Conservation (phyloP, 345 rosid species). For the Geranium brycei region DNA sequence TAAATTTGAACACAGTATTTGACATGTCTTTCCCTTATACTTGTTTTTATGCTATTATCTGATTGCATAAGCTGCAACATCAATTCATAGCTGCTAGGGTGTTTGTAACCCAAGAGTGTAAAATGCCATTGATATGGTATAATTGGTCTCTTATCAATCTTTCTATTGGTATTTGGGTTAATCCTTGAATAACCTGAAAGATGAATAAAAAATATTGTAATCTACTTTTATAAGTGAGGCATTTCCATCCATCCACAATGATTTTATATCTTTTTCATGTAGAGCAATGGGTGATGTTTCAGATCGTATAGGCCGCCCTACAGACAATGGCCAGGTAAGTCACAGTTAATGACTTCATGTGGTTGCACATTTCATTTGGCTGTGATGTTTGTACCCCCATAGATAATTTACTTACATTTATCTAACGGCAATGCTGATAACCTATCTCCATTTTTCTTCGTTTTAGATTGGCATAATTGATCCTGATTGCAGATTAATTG, state of each 20-base stretch:
- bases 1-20: no score
- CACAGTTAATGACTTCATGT: not conserved
- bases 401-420: not conserved
- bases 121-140: no score
- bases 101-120: no score
- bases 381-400: not conserved
- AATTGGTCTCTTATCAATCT: no score
- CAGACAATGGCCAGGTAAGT: constrained; percentile 89
- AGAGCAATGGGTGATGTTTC: constrained; percentile 97
- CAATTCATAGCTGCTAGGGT: no score
- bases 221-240: not conserved
- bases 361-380: not conserved
- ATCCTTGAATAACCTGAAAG: no score
- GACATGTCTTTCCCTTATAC: no score
- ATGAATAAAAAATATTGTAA: no score
- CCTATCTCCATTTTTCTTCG: not conserved
- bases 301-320: constrained; percentile 79
- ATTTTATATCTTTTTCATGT: constrained; percentile 8
- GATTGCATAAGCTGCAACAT: no score
- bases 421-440: not conserved
- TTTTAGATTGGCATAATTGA: constrained; percentile 87
- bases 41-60: no score
- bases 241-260: not conserved
- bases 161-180: no score
- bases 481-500: constrained; percentile 90